A percentile compares a stretch with the other conserved stretches of the same genome.
Conservation (phyloP, 441 rosid species). For the Gossypium aridum region DNA sequence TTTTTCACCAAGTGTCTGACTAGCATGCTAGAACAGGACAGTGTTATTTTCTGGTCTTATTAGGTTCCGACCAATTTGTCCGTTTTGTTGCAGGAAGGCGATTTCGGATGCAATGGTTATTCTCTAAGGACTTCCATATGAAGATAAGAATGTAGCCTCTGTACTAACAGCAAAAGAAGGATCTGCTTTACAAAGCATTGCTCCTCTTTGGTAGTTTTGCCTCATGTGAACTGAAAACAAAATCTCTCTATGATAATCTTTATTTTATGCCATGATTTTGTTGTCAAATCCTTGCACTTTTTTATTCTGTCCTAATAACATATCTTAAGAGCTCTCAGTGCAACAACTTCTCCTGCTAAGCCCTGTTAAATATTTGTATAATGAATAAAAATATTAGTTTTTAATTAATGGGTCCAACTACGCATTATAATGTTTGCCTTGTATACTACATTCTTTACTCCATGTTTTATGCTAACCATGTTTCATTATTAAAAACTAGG, state of each 20-base stretch:
- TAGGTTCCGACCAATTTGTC: neutral
- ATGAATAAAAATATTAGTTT: neutral
- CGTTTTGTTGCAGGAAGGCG: constrained; percentile 43
- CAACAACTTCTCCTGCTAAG: neutral
- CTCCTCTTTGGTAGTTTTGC: neutral
- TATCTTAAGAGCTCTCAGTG: no score
- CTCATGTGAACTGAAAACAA: constrained; percentile 14
- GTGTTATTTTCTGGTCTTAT: neutral
- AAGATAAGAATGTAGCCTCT: constrained; percentile 16
- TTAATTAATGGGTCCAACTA: neutral
- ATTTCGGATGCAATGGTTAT: constrained; percentile 32
- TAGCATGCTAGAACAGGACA: neutral
- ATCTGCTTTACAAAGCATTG: constrained; percentile 13
- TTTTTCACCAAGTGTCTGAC: neutral
- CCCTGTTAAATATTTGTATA: neutral
- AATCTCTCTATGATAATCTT: neutral
- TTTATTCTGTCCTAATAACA: neutral
- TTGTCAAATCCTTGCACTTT: neutral
- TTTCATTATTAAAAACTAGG: constrained; percentile 6
- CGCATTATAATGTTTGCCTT: neutral
- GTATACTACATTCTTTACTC: neutral
- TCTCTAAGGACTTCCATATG: constrained; percentile 44
- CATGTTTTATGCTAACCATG: neutral
- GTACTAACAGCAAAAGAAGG: constrained; percentile 14
- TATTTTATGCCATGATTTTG: neutral